phyloP scores from a whole-genome alignment of 2,329 filamentous ascomycete species.

The Ascochyta pisi region DNA sequence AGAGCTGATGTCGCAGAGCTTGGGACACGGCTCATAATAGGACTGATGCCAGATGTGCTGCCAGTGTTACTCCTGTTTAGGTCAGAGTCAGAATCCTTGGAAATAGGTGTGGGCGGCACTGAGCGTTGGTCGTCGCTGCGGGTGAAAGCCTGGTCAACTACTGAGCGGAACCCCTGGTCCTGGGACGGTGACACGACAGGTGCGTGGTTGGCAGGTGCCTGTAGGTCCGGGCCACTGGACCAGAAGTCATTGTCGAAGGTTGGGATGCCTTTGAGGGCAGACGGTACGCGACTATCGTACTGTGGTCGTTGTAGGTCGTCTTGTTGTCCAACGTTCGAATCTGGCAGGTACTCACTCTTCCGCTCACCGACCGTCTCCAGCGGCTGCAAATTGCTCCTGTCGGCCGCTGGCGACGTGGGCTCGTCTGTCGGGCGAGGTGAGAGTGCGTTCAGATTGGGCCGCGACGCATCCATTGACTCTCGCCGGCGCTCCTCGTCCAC shows the following conservation, averaged over 20 bases:
- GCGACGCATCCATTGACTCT: constrained; percentile 64
- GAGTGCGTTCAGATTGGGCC: constrained; percentile 64
- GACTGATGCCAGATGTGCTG: constrained; percentile 69
- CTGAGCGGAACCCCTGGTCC: constrained; percentile 50
- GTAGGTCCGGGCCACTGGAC: constrained; percentile 24
- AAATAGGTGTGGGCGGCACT: constrained; percentile 60
- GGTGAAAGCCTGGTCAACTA: constrained; percentile 72
- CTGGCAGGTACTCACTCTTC: constrained; percentile 66
- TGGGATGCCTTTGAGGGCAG: constrained; percentile 30
- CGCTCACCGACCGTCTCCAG: constrained; percentile 64
- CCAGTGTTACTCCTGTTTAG: constrained; percentile 67
- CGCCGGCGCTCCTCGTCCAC: constrained; percentile 70
- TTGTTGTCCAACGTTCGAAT: constrained; percentile 31
- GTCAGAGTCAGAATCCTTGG: constrained; percentile 51
- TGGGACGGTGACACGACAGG: constrained; percentile 27
- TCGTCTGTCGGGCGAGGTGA: constrained; percentile 36
- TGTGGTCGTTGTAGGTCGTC: constrained; percentile 20
- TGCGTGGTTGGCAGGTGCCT: constrained; percentile 19
- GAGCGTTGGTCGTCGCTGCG: constrained; percentile 61
- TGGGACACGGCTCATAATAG: constrained; percentile 67
- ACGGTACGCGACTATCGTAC: constrained; percentile 7
- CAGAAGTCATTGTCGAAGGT: constrained; percentile 40
- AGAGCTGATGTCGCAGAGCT: constrained; percentile 51
- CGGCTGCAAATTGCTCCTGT: constrained; percentile 36
- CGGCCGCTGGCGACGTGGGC: constrained; percentile 23